Percentiles rank a stretch among this genome's conserved stretches.
These are phyloP conservation scores for Hirsutella rhossiliensis DNA, from an alignment of 2,329 filamentous ascomycete species.

Conservation along the genomic window DNA sequence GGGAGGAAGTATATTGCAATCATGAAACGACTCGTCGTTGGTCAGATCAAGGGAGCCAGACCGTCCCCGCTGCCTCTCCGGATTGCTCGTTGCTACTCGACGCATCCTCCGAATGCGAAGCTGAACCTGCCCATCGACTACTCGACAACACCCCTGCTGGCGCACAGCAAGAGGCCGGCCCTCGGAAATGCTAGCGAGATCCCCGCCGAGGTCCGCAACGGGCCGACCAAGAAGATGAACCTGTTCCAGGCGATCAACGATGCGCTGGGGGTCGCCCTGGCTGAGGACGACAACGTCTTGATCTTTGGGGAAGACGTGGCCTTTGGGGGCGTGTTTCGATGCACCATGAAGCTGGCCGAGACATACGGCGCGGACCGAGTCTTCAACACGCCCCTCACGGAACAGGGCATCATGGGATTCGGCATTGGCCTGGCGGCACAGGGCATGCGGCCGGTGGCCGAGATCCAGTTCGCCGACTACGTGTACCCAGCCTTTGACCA, in stretches of 20 bases:
- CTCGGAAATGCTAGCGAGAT: conserved; percentile 59
- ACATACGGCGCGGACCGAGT: conserved; percentile 81
- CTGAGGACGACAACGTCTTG: conserved; percentile 73
- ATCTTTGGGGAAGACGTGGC: conserved; percentile 96
- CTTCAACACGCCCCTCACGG: conserved; percentile 90
- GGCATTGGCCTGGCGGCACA: conserved; percentile 82
- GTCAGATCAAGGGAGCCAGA: background rate
- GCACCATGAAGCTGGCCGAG: conserved; percentile 79
- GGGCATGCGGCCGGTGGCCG: conserved; percentile 84
- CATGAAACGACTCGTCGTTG: conserved; percentile 4
- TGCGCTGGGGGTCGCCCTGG: conserved; percentile 70
- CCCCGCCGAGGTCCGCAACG: conserved; percentile 48
- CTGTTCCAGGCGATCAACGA: conserved; percentile 91
- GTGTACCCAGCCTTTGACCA: conserved; percentile 90
- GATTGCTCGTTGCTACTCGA: conserved; percentile 32
- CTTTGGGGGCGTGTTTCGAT: conserved; percentile 93
- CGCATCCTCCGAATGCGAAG: conserved; percentile 45
- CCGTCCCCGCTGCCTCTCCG: background rate
- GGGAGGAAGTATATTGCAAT: conserved; percentile 4
- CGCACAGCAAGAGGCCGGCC: conserved; percentile 64
- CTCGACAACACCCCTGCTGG: conserved; percentile 64
- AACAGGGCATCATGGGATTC: conserved; percentile 92
- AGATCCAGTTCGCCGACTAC: conserved; percentile 95
- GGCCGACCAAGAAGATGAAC: conserved; percentile 77
- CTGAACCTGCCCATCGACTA: conserved; percentile 88